These are phyloP conservation scores for Pyrus pyrifolia DNA, from an alignment of 306 rosid species.

Conservation along the genomic window DNA sequence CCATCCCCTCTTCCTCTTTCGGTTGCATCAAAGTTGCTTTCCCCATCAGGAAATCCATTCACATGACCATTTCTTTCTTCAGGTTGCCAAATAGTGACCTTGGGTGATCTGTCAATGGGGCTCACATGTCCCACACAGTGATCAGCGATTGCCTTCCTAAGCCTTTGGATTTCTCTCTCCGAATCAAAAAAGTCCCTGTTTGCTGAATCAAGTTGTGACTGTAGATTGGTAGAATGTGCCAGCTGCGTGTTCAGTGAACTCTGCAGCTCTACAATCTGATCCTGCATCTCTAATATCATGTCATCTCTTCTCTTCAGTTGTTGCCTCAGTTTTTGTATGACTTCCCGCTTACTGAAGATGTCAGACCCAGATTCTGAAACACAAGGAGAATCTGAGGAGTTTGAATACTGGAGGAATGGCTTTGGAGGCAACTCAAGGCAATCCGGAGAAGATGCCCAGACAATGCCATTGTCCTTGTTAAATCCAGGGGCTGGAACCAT, in stretches of 20 bases:
- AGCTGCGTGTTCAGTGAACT: constrained; percentile 62
- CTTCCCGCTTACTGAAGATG: constrained; percentile 86
- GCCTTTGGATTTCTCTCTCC: constrained; percentile 78
- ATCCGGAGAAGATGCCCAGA: constrained; percentile 90
- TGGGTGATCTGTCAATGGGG: constrained; percentile 42
- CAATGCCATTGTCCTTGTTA: constrained; percentile 68
- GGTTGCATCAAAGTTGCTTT: constrained; percentile 41
- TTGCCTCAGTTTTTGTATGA: constrained; percentile 86
- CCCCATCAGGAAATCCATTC: constrained; percentile 54
- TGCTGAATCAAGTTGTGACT: constrained; percentile 70
- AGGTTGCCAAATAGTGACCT: constrained; percentile 29
- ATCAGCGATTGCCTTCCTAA: constrained; percentile 87
- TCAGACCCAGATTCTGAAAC: constrained; percentile 97
- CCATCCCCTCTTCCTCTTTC: constrained; percentile 51
- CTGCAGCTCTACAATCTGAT: constrained; percentile 80
- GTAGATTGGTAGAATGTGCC: constrained; percentile 71
- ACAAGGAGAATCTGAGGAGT: constrained; percentile 92
- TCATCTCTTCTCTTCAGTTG: constrained; percentile 93
- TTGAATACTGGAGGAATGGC: constrained; percentile 71
- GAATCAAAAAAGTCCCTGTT: constrained; percentile 72
- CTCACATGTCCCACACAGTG: constrained; percentile 60
- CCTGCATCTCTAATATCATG: constrained; percentile 96
- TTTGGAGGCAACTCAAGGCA: constrained; percentile 79
- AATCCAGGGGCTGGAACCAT: constrained; percentile 65
- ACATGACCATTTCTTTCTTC: constrained; percentile 50